Evolutionary conservation across 805 yeast genomes (phyloP), one percentile per base, ranked within the genome.

Genomic region (Yarrowia sp.): DNA sequence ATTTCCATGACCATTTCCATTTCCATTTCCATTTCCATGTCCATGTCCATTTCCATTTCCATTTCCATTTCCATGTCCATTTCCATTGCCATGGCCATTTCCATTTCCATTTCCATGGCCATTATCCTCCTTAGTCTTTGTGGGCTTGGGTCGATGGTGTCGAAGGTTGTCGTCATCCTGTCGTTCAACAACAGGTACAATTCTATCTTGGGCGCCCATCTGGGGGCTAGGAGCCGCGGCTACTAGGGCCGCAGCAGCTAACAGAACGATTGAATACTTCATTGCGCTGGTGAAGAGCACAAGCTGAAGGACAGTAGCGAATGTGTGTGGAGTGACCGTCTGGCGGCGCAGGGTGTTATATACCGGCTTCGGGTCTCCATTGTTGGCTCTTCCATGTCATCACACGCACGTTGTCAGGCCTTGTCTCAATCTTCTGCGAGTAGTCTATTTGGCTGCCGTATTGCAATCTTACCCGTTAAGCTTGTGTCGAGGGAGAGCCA

Each of bases 231-330:
- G 58, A 12, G 58, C 58, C 11, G 58, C 58, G 2, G 58, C 58
- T 7, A 51, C 58, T 41, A 51, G 58, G 7, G 58, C 58, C 41
- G 11, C 30, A 11, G 58, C 58, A 10, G 58, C 58, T 24, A 41
- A 51, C 33, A 51, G 10, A 33, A 51, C 22, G 58, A 51, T 51
- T 10, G 58, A 51, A 51, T 51, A 51, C 58, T 51, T 51, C 58
- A 51, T 51, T 51, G 58, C 21, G 58, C 58, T 33, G 58, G 21
- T 41, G 58, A 22, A 19, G 58, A 51, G 58, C 58, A 51, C 58
- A 33, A 12, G 14, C 33, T 33, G 58, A 51, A 51, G 58, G 58
- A 51, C 58, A 51, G 58, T 33, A 51, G 58, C 58, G 58, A 33
- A n/a, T 51, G 58, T 51, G 58, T 51, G 58, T 35, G 41, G 22